Evolutionary conservation across 2,329 filamentous ascomycete genomes (phyloP).

Genomic region (Xylaria sp.): DNA sequence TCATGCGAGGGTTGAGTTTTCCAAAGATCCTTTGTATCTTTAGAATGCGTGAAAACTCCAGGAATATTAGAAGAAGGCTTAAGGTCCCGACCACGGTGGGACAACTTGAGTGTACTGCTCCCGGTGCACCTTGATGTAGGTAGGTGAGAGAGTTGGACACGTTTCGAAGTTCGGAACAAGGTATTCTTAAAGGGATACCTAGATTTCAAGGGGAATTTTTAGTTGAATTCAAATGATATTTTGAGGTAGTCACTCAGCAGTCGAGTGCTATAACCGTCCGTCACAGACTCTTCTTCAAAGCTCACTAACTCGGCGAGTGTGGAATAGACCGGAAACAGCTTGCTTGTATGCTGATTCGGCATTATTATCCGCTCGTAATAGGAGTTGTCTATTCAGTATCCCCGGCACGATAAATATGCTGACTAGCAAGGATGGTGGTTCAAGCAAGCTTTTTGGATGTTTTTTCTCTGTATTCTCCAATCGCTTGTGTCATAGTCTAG

Average conservation of each 20-base stretch:
- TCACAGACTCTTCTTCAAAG: neutral
- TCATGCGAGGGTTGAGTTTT: no score
- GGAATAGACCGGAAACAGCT: no score
- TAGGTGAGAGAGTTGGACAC: no score
- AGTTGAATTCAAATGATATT: neutral
- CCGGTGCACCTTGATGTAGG: no score
- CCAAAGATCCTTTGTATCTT: no score
- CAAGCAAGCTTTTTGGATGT: neutral
- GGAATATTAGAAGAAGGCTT: no score
- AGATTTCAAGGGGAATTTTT: neutral
- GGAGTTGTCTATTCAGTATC: neutral
- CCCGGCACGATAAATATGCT: neutral
- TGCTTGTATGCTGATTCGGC: neutral
- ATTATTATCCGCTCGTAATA: neutral
- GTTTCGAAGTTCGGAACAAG: neutral
- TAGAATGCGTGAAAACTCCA: no score
- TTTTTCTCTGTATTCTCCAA: neutral
- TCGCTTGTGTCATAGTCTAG: neutral
- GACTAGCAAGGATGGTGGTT: neutral
- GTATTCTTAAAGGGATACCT: neutral
- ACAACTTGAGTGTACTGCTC: no score
- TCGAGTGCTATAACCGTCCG: neutral
- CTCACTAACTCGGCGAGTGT: neutral
- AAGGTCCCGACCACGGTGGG: no score
- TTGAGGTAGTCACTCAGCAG: neutral